A percentile compares a stretch with the other conserved stretches of the same genome.
Conservation (phyloP, 495 filamentous ascomycete species). For the Tuber umbilicatum region DNA sequence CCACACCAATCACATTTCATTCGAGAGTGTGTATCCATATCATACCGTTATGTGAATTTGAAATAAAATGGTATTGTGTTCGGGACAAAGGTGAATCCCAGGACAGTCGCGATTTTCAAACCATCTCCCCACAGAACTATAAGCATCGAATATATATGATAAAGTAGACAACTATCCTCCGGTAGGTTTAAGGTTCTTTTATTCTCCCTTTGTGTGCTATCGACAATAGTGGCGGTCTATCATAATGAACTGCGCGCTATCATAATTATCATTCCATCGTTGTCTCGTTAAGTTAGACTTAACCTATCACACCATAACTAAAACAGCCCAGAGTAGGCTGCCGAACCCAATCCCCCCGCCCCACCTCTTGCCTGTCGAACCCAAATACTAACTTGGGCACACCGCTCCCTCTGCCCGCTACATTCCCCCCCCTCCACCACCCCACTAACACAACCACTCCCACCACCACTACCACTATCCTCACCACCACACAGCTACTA, state of each 20-base stretch:
- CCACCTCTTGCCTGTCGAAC: slow-evolving; percentile 3
- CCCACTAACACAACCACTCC: slow-evolving; percentile 7
- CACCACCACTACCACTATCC: background rate
- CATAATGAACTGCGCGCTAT: background rate
- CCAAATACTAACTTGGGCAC: background rate
- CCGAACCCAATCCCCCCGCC: slow-evolving; percentile 16
- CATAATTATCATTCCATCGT: background rate
- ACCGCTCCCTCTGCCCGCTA: slow-evolving; percentile 8
- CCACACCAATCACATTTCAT: background rate
- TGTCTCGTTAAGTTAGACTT: background rate
- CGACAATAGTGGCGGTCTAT: background rate
- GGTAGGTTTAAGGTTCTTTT: background rate
- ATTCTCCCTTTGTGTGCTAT: background rate
- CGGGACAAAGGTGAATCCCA: background rate
- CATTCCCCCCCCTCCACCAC: slow-evolving; percentile 8
- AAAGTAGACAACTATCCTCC: background rate
- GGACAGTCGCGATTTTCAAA: background rate
- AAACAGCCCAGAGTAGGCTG: background rate
- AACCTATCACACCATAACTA: background rate
- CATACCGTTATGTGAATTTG: background rate
- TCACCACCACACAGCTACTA: background rate
- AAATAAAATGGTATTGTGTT: background rate
- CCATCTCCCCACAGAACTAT: background rate
- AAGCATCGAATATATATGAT: background rate
- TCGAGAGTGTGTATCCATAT: background rate